These are phyloP conservation scores for Carex kokanica DNA, from an alignment of 176 grass and related monocot species.

Conservation along the genomic window DNA sequence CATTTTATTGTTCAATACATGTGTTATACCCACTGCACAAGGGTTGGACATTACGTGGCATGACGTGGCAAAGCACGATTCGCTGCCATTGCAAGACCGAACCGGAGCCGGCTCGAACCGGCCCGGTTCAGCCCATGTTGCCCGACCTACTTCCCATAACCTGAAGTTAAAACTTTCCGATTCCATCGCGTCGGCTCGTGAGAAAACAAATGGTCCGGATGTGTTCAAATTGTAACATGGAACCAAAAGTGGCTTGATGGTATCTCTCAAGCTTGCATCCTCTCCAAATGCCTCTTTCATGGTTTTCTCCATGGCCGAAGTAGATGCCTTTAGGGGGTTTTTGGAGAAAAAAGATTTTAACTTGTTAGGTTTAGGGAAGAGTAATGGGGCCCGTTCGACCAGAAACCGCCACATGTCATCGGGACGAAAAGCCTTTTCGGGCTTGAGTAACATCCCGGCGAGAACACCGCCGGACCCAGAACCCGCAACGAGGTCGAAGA, in stretches of 20 bases:
- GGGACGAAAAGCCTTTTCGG: conserved; percentile 39
- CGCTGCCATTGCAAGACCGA: conserved; percentile 51
- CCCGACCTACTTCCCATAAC: conserved; percentile 88
- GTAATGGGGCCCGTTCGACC: conserved; percentile 60
- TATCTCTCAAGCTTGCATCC: conserved; percentile 63
- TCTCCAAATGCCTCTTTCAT: conserved; percentile 77
- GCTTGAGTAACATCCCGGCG: conserved; percentile 86
- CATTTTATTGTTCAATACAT: conserved; percentile 97
- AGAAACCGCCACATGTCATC: conserved; percentile 89
- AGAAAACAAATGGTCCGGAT: conserved; percentile 79
- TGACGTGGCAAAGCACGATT: conserved; percentile 65
- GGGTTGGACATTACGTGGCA: conserved; percentile 83
- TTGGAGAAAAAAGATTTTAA: conserved; percentile 47
- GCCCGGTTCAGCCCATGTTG: conserved; percentile 80
- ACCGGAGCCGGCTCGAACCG: conserved; percentile 78
- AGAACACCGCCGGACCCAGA: conserved; percentile 80
- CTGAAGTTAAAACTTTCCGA: conserved; percentile 85
- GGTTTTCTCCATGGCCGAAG: conserved; percentile 46
- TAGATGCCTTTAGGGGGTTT: conserved; percentile 40
- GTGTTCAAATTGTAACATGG: conserved; percentile 80
- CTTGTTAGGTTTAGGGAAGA: conserved; percentile 36
- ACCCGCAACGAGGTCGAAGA: conserved; percentile 75
- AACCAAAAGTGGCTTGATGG: conserved; percentile 85
- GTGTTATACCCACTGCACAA: conserved; percentile 75
- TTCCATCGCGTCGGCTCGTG: conserved; percentile 80